A percentile compares a stretch with the other conserved stretches of the same genome.
phyloP scores from a whole-genome alignment of 148 eudicot genomes.

The Nepenthes gracilis region DNA sequence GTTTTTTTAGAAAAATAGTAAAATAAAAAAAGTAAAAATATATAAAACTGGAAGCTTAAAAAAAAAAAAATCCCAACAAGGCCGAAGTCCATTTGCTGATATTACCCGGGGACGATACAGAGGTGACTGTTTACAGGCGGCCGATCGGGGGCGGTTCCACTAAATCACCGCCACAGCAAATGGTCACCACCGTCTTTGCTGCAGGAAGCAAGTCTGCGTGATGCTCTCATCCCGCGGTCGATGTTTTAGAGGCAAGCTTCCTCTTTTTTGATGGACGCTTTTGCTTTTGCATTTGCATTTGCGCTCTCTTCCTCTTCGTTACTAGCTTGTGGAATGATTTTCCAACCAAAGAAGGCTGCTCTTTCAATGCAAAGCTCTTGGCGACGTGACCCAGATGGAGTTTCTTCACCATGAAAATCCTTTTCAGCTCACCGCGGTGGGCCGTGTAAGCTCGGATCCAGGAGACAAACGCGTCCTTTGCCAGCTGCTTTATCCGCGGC shows the following conservation, averaged over 20 bases:
- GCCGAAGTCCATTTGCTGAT: too few species aligned
- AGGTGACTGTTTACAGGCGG: too few species aligned
- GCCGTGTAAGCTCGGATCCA: slow-evolving; percentile 95
- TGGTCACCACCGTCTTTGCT: too few species aligned
- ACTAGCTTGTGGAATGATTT: slow-evolving; percentile 46
- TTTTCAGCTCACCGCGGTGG: slow-evolving; percentile 80
- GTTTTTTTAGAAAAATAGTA: too few species aligned
- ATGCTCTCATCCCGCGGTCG: too few species aligned
- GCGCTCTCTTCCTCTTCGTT: slow-evolving; percentile 60
- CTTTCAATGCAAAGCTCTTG: slow-evolving; percentile 74
- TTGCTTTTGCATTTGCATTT: slow-evolving; percentile 15
- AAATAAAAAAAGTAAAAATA: too few species aligned
- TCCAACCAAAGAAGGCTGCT: slow-evolving; percentile 78
- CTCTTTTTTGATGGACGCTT: slow-evolving; percentile 43
- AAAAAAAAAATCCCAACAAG: too few species aligned
- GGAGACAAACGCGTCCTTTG: slow-evolving; percentile 68
- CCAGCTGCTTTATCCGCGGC: slow-evolving; percentile 57
- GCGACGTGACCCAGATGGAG: slow-evolving; percentile 92
- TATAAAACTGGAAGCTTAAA: too few species aligned
- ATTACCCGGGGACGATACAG: too few species aligned
- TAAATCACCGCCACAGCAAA: too few species aligned
- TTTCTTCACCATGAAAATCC: slow-evolving; percentile 80
- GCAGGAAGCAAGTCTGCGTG: too few species aligned
- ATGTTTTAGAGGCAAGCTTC: slow-evolving; percentile 24
- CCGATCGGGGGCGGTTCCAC: too few species aligned